phyloP scores from a whole-genome alignment of 2,329 filamentous ascomycete genomes.

The Talaromyces pinophilus region DNA sequence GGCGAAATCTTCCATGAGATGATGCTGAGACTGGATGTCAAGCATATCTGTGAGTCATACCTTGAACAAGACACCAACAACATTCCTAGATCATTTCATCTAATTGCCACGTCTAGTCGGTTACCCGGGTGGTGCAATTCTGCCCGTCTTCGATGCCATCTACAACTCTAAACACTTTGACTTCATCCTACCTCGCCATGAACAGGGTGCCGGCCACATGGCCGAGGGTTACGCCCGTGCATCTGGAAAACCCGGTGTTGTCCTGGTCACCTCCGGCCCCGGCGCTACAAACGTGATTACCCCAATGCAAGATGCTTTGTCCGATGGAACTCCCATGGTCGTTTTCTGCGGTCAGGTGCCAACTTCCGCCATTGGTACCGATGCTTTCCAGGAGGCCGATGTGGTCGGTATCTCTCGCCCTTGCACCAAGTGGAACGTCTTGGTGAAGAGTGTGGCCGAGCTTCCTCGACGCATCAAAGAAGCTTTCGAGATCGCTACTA shows the following conservation, averaged over 20 bases:
- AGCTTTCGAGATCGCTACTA: slow-evolving; percentile 96
- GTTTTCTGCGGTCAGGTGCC: slow-evolving; percentile 94
- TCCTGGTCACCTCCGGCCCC: slow-evolving; percentile 93
- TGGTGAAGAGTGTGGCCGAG: slow-evolving; percentile 95
- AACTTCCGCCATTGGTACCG: slow-evolving; percentile 86
- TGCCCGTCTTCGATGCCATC: slow-evolving; percentile 97
- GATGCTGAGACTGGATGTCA: slow-evolving; percentile 91
- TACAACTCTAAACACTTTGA: slow-evolving; percentile 98
- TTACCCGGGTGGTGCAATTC: slow-evolving; percentile 93
- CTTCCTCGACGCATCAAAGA: slow-evolving; percentile 93
- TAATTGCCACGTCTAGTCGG: slow-evolving; percentile 57
- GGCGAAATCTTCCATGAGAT: slow-evolving; percentile 99
- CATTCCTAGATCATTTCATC: neutral
- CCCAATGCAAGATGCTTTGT: slow-evolving; percentile 92
- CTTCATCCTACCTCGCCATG: slow-evolving; percentile 91
- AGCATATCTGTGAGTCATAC: slow-evolving; percentile 80
- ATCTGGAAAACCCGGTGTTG: slow-evolving; percentile 90
- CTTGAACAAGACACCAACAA: slow-evolving; percentile 5
- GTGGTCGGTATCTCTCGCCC: slow-evolving; percentile 89
- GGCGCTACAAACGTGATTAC: slow-evolving; percentile 96
- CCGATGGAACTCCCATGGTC: slow-evolving; percentile 92
- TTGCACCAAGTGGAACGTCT: slow-evolving; percentile 98
- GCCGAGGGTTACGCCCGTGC: slow-evolving; percentile 94
- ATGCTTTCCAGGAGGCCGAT: slow-evolving; percentile 97
- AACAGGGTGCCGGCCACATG: slow-evolving; percentile 98